phyloP scores from a whole-genome alignment of 1,139 yeast species.

The Candida gigantensis region DNA sequence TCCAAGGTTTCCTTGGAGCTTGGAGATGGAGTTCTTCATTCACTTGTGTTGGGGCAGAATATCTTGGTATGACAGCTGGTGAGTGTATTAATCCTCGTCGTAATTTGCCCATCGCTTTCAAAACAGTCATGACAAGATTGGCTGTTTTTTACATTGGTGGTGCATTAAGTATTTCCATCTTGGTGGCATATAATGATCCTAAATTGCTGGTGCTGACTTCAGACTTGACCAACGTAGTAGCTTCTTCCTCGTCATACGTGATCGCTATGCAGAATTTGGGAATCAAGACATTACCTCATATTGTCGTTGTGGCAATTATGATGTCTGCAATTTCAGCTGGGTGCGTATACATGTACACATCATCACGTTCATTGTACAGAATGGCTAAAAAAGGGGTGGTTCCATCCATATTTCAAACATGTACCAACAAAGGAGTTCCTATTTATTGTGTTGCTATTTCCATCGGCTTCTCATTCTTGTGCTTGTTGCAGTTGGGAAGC shows the following conservation, averaged over 20 bases:
- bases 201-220: slow-evolving; percentile 26
- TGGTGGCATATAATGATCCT: slow-evolving; percentile 45
- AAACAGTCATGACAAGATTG: slow-evolving; percentile 72
- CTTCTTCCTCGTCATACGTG: slow-evolving; percentile 47
- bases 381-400: slow-evolving; percentile 43
- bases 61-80: slow-evolving; percentile 80
- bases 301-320: slow-evolving; percentile 33
- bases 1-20: slow-evolving; percentile 70
- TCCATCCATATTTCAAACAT: slow-evolving; percentile 34
- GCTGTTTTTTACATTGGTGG: slow-evolving; percentile 65
- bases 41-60: slow-evolving; percentile 84
- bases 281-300: slow-evolving; percentile 41
- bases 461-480: slow-evolving; percentile 27
- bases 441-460: slow-evolving; percentile 30
- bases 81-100: slow-evolving; percentile 78
- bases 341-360: slow-evolving; percentile 44
- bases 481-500: slow-evolving; percentile 26
- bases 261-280: slow-evolving; percentile 46
- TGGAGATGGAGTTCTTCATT: slow-evolving; percentile 57
- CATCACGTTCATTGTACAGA: slow-evolving; percentile 45
- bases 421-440: slow-evolving; percentile 27
- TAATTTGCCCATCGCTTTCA: slow-evolving; percentile 76
- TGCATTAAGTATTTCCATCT: slow-evolving; percentile 41
- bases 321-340: slow-evolving; percentile 46
- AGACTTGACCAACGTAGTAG: slow-evolving; percentile 22